A percentile compares a stretch with the other conserved stretches of the same genome.
These are phyloP conservation scores for Poa annua DNA, from an alignment of 176 grass and related monocot genomes.

Conservation along the genomic window DNA sequence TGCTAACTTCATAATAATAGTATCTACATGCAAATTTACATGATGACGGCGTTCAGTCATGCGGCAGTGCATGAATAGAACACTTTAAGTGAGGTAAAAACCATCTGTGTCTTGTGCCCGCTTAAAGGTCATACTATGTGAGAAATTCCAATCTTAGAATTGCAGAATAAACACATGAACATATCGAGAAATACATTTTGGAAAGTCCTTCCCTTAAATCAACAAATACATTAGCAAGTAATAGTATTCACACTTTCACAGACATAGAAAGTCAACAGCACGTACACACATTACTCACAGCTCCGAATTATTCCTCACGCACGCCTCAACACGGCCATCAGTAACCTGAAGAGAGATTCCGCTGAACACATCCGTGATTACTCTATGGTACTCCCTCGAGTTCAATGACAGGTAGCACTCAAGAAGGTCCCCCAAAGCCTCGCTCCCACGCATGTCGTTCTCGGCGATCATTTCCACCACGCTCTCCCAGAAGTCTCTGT, in stretches of 20 bases:
- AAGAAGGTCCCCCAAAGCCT: constrained; percentile 66
- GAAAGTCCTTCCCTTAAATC: background rate
- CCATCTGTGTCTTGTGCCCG: too few species aligned
- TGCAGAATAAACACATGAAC: background rate
- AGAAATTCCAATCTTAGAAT: background rate
- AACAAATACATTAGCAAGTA: background rate
- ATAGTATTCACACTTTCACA: background rate
- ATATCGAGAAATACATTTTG: background rate
- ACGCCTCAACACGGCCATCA: constrained; percentile 18
- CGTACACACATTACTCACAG: constrained; percentile 2
- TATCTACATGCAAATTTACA: background rate
- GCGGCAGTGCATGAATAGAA: background rate
- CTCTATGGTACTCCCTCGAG: constrained; percentile 62
- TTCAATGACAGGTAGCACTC: constrained; percentile 74
- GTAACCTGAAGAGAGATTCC: constrained; percentile 50
- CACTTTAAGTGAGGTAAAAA: background rate
- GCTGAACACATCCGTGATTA: constrained; percentile 76
- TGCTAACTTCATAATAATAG: background rate
- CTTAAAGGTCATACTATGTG: background rate
- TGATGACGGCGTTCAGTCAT: background rate
- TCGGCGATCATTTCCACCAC: constrained; percentile 75
- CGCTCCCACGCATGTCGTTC: constrained; percentile 46
- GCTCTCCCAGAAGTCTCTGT: constrained; percentile 69
- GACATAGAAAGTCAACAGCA: background rate
- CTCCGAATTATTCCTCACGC: background rate